These are phyloP conservation scores for Paraconiothyrium sp. DNA, from an alignment of 2,329 filamentous ascomycete genomes.

Conservation along the genomic window DNA sequence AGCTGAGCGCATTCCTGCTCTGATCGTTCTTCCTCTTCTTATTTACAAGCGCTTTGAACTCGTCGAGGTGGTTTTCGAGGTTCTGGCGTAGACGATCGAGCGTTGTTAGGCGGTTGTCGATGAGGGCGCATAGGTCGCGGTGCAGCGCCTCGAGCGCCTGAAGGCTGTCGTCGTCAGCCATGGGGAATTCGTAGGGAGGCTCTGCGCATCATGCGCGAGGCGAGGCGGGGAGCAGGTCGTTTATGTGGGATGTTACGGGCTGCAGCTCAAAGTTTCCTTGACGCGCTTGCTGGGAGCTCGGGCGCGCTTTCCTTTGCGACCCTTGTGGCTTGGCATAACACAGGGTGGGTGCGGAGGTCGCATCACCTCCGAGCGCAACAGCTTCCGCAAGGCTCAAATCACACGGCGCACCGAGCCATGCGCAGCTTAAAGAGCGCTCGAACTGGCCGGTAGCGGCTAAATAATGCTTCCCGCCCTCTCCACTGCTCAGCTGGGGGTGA, in stretches of 20 bases:
- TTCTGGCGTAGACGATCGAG: slow-evolving; percentile 73
- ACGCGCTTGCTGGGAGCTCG: slow-evolving; percentile 38
- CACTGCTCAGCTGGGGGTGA: slow-evolving; percentile 6
- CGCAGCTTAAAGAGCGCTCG: background rate
- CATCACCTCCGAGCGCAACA: slow-evolving; percentile 24
- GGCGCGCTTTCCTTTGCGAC: slow-evolving; percentile 29
- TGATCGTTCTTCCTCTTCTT: slow-evolving; percentile 77
- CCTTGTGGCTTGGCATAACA: slow-evolving; percentile 21
- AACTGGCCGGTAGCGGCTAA: background rate
- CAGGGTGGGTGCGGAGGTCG: slow-evolving; percentile 22
- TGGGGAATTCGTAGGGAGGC: slow-evolving; percentile 49
- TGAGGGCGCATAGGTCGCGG: slow-evolving; percentile 80
- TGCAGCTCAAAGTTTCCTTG: slow-evolving; percentile 35
- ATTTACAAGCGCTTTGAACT: slow-evolving; percentile 77
- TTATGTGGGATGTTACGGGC: slow-evolving; percentile 1
- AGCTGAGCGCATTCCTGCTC: slow-evolving; percentile 72
- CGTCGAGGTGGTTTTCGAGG: slow-evolving; percentile 72
- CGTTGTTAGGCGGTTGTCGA: slow-evolving; percentile 74
- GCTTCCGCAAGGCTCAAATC: background rate
- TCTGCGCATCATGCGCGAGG: slow-evolving; percentile 44
- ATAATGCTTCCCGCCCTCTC: background rate
- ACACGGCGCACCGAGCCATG: background rate
- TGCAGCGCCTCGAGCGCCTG: slow-evolving; percentile 85
- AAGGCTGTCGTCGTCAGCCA: slow-evolving; percentile 78
- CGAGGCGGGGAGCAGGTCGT: slow-evolving; percentile 8